Conservation (phyloP, 179 eudicot genomes). For the Pouteria campechiana region DNA sequence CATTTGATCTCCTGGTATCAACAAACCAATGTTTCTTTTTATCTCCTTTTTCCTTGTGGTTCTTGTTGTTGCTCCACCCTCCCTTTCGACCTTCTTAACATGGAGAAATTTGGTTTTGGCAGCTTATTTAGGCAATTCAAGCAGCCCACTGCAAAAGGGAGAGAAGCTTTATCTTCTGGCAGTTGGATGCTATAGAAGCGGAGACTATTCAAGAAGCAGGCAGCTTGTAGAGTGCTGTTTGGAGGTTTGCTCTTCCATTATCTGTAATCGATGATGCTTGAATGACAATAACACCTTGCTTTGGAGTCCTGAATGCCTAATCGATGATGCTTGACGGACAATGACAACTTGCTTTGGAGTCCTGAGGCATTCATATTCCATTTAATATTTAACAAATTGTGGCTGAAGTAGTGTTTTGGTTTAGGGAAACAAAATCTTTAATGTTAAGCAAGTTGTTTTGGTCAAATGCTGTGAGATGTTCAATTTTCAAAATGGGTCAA, state of each 20-base stretch:
- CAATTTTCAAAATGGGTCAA: neutral
- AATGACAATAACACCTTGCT: neutral
- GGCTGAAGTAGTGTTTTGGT: neutral
- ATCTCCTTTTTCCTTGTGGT: neutral
- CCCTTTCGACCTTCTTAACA: neutral
- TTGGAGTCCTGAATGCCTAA: too few species aligned
- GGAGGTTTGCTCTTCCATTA: conserved; percentile 25
- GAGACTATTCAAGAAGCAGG: conserved; percentile 51
- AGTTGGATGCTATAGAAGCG: conserved; percentile 50
- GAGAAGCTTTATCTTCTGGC: conserved; percentile 55
- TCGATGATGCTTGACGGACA: too few species aligned
- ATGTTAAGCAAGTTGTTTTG: too few species aligned
- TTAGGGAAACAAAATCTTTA: too few species aligned
- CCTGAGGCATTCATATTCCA: too few species aligned
- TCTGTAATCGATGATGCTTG: neutral
- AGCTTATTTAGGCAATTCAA: conserved; percentile 32
- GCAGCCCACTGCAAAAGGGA: conserved; percentile 36
- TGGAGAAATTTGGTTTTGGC: conserved; percentile 7
- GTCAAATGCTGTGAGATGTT: too few species aligned
- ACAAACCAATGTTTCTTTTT: neutral
- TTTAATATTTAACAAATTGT: neutral
- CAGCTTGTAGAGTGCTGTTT: conserved; percentile 49
- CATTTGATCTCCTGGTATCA: neutral
- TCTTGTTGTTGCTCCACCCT: neutral
- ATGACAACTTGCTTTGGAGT: too few species aligned